Percentiles rank a stretch among this genome's conserved stretches.
Conservation (phyloP, 2,329 filamentous ascomycete genomes). For the Sphaerulina vaccinii region DNA sequence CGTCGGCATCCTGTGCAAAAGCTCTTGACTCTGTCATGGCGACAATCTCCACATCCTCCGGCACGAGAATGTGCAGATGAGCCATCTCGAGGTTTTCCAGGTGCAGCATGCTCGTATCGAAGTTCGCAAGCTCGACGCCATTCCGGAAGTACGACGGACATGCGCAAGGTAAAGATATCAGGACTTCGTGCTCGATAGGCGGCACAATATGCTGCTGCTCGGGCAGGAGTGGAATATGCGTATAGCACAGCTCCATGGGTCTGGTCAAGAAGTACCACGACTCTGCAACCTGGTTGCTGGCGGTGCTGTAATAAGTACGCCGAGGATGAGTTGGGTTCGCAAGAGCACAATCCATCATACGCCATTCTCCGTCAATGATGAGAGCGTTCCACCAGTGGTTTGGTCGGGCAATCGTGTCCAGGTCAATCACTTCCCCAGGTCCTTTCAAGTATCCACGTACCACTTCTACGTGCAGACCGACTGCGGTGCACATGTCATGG, state of each 20-base stretch:
- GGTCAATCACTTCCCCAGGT: constrained; percentile 78
- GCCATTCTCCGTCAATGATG: constrained; percentile 90
- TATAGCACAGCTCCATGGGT: constrained; percentile 90
- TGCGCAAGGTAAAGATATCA: constrained; percentile 81
- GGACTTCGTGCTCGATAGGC: constrained; percentile 76
- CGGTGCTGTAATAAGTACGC: constrained; percentile 72
- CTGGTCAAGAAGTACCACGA: constrained; percentile 90
- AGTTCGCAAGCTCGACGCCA: constrained; percentile 75
- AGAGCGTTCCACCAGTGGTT: constrained; percentile 99
- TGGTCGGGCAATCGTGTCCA: constrained; percentile 76
- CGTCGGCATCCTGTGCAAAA: constrained; percentile 79
- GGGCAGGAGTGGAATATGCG: constrained; percentile 84
- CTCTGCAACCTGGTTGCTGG: constrained; percentile 69
- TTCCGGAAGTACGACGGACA: constrained; percentile 88
- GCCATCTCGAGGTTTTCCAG: constrained; percentile 93
- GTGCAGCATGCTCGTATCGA: constrained; percentile 80
- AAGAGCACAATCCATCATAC: constrained; percentile 90
- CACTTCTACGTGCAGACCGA: constrained; percentile 83
- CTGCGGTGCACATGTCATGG: constrained; percentile 87
- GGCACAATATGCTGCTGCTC: constrained; percentile 92
- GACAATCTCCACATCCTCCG: constrained; percentile 83
- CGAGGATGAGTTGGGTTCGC: constrained; percentile 87
- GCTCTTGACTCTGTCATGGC: constrained; percentile 87
- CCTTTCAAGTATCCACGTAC: constrained; percentile 87
- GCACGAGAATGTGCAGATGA: constrained; percentile 83